phyloP scores from a whole-genome alignment of 192 early-diverging fungal species.

The Coemansia sp. region DNA sequence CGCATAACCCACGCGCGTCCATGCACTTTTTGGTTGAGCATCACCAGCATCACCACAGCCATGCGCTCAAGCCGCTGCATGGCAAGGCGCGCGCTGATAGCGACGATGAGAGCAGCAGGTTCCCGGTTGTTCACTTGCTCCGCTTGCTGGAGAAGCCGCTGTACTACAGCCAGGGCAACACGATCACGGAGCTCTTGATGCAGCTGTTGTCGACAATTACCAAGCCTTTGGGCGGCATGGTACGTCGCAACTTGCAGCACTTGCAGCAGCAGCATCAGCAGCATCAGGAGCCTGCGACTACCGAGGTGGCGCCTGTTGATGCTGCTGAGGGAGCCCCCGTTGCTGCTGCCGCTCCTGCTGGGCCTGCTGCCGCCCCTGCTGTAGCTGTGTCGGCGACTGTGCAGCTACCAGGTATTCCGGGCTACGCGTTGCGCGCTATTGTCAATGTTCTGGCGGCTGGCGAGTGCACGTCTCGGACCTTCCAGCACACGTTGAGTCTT shows the following conservation, averaged over 20 bases:
- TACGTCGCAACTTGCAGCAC: conserved; percentile 47
- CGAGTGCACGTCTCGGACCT: conserved; percentile 89
- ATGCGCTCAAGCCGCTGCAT: conserved; percentile 20
- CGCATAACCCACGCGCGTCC: conserved; percentile 69
- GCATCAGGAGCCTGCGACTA: not conserved
- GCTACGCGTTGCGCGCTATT: conserved; percentile 74
- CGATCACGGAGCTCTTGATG: conserved; percentile 86
- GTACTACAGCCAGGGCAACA: conserved; percentile 71
- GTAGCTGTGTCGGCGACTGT: conserved; percentile 24
- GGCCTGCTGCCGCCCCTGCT: not conserved
- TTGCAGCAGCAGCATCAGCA: conserved; percentile 17
- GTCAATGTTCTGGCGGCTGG: conserved; percentile 88
- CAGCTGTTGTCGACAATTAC: conserved; percentile 77
- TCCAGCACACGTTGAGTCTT: conserved; percentile 87
- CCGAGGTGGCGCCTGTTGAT: not conserved
- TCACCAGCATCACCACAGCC: not conserved
- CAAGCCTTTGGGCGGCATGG: conserved; percentile 67
- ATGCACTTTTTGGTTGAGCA: conserved; percentile 65
- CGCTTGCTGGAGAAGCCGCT: conserved; percentile 79
- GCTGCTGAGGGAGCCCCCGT: not conserved
- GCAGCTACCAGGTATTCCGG: conserved; percentile 78
- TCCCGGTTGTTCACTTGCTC: conserved; percentile 69
- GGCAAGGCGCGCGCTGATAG: conserved; percentile 60
- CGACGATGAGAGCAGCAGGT: conserved; percentile 61
- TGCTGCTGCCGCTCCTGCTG: not conserved